A percentile compares a stretch with the other conserved stretches of the same genome.
phyloP scores from a whole-genome alignment of 2,329 filamentous ascomycete species.

The Anisogramma anomala region DNA sequence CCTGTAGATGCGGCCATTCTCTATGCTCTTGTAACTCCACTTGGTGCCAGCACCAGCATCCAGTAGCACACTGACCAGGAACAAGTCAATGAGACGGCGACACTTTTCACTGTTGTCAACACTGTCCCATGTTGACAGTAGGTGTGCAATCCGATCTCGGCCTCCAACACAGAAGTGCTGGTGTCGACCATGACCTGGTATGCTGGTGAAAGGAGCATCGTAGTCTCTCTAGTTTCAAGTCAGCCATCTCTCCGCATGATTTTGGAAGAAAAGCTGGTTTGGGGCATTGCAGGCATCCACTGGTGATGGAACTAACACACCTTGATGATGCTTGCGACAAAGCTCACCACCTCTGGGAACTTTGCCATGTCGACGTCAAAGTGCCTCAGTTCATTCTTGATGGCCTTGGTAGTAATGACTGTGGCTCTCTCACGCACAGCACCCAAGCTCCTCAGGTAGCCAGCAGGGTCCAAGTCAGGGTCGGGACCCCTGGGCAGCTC shows the following conservation, averaged over 20 bases:
- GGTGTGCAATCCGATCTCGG: slow-evolving; percentile 58
- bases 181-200: slow-evolving; percentile 78
- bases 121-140: slow-evolving; percentile 54
- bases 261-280: too few relatives aligned
- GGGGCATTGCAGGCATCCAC: background rate
- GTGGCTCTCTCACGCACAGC: slow-evolving; percentile 71
- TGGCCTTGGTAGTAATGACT: slow-evolving; percentile 64
- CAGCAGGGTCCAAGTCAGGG: slow-evolving; percentile 75
- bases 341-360: slow-evolving; percentile 71
- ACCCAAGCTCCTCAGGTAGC: slow-evolving; percentile 80
- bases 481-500: slow-evolving; percentile 77
- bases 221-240: slow-evolving; percentile 35
- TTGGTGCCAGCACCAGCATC: slow-evolving; percentile 81
- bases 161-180: slow-evolving; percentile 79
- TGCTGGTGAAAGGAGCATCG: slow-evolving; percentile 44
- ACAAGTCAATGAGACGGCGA: slow-evolving; percentile 64
- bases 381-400: slow-evolving; percentile 66
- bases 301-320: slow-evolving; percentile 36
- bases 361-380: slow-evolving; percentile 83
- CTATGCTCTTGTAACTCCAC: slow-evolving; percentile 88
- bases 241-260: too few relatives aligned
- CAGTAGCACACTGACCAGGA: slow-evolving; percentile 67
- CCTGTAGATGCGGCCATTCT: slow-evolving; percentile 70
- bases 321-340: slow-evolving; percentile 92
- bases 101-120: slow-evolving; percentile 64